Evolutionary conservation across 2,329 filamentous ascomycete species (phyloP), one percentile per base, ranked within the genome.

Genomic region (Monosporascus sp.): DNA sequence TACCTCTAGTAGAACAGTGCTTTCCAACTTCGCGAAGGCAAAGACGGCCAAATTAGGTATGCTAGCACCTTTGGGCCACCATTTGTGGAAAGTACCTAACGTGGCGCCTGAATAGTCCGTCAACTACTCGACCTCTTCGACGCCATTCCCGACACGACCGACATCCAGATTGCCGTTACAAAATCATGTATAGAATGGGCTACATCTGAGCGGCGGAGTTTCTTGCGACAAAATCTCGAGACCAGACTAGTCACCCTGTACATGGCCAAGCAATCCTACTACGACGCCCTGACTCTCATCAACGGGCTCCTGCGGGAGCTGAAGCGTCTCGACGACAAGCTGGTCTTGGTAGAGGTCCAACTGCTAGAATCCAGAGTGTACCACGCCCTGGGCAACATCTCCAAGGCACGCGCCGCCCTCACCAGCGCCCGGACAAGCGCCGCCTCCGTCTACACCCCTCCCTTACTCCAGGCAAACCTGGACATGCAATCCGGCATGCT

Each of bases 181-280:
- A 96, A 96, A 76, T 96, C 94, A 75, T 97, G 91, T 78, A 99
- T 99, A 85, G 93, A 97, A 77, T 99, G 94, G 94, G 94, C 94
- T 48, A 90, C 93, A 51, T 89, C 90, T 50, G 91, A 97, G 77
- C 89, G 92, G 65, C 88, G 94, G 68, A 90, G 90, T 56, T 99
- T 99, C 81, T 84, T 99, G 64, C 91, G 94, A 62, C 94, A 99
- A 78, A 96, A 96, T 73, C 90, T 99, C 68, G 91, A 99, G 79
- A 96, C 93, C 54, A 89, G 94, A 59, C 87, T 99, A 54, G 94
- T 99, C 51, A 81, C 85, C 50, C 86, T 99, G 57, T 90, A 96
- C 78, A 97, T 99, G 88, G 86, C 89, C 67, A 97, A 97, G 77
- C 90, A 96, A 72, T 88, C 91, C 53, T 97, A 96, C 78, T 97